phyloP scores from a whole-genome alignment of 2,329 filamentous ascomycete genomes.

The Sclerotinia spermophila region DNA sequence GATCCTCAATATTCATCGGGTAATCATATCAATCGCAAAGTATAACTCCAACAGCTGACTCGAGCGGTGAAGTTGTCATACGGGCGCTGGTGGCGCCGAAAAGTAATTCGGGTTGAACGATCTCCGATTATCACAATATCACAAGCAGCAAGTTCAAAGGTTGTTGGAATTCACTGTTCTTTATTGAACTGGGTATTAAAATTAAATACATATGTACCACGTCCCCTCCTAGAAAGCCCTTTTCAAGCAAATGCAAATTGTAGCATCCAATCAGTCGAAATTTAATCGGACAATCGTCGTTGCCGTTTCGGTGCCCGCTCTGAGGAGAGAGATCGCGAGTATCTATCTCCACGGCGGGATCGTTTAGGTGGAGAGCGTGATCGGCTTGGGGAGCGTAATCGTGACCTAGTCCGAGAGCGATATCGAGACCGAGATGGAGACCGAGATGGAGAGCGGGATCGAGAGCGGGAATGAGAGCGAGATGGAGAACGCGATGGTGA shows the following conservation, averaged over 20 bases:
- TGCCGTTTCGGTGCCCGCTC: background rate
- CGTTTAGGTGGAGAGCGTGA: conserved; percentile 27
- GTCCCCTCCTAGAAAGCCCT: background rate
- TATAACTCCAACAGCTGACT: background rate
- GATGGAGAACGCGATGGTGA: conserved; percentile 17
- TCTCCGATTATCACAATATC: background rate
- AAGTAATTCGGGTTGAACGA: background rate
- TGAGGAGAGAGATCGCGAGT: background rate
- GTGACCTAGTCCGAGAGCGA: background rate
- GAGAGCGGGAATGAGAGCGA: conserved; percentile 11
- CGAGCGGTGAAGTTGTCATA: conserved; percentile 4
- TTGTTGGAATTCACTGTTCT: background rate
- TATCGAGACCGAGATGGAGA: background rate
- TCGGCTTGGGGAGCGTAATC: conserved; percentile 14
- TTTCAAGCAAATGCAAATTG: background rate
- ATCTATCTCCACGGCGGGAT: background rate
- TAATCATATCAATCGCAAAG: conserved; percentile 1
- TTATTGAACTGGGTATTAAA: background rate
- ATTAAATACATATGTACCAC: background rate
- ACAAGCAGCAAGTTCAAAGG: background rate
- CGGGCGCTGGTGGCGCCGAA: background rate
- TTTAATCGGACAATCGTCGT: background rate
- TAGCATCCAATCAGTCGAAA: background rate
- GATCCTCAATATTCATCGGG: background rate
- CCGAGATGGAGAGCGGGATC: conserved; percentile 27